phyloP scores from a whole-genome alignment of 495 filamentous ascomycete species.

The Articulospora tetracladia region DNA sequence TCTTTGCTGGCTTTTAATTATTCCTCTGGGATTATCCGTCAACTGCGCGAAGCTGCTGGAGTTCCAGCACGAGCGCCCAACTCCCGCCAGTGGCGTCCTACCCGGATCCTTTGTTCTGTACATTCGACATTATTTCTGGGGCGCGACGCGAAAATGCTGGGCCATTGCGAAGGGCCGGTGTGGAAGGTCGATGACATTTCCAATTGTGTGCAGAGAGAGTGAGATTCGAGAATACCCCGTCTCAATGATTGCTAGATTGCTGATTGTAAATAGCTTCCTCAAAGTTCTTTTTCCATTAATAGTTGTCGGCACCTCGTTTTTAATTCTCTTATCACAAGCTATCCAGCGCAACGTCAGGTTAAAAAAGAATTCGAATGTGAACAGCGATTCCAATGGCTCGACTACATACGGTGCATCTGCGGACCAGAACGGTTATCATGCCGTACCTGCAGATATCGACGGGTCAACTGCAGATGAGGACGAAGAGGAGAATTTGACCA shows the following conservation, averaged over 20 bases:
- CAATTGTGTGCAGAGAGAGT: constrained; percentile 86
- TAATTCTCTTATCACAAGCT: constrained; percentile 56
- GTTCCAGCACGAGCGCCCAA: background rate
- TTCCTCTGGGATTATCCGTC: background rate
- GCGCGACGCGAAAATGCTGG: constrained; percentile 39
- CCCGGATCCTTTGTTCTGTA: background rate
- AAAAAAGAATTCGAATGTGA: constrained; percentile 47
- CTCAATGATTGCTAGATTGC: background rate
- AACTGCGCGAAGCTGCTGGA: background rate
- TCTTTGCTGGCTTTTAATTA: background rate
- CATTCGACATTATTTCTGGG: background rate
- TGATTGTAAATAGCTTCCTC: constrained; percentile 60
- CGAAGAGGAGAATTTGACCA: constrained; percentile 61
- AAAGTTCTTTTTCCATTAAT: constrained; percentile 77
- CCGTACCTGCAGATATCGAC: constrained; percentile 8
- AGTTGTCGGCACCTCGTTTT: constrained; percentile 63
- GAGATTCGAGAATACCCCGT: constrained; percentile 31
- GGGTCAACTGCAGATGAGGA: constrained; percentile 48
- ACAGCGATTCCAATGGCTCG: constrained; percentile 35
- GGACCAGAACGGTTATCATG: constrained; percentile 3
- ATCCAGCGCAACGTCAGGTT: constrained; percentile 42
- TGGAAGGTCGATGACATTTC: constrained; percentile 91
- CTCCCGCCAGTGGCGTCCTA: background rate
- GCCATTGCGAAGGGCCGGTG: constrained; percentile 71
- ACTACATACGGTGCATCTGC: constrained; percentile 9